phyloP scores from a whole-genome alignment of 495 filamentous ascomycete species.

The Lichenothelia convexa region DNA sequence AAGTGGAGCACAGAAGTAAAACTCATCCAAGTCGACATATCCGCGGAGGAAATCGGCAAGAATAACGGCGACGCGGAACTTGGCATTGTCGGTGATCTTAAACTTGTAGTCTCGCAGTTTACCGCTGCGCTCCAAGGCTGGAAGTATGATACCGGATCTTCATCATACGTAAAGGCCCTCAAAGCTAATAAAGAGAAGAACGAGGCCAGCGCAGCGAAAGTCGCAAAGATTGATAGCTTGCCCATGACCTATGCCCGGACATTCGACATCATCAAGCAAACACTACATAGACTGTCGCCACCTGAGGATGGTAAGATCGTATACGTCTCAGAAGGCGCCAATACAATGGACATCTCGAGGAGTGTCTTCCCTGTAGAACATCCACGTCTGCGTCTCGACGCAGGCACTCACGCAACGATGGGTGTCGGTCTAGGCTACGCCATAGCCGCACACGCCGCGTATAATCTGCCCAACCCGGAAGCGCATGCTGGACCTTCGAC shows the following conservation, averaged over 20 bases:
- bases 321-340: constrained; percentile 48
- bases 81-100: constrained; percentile 35
- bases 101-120: constrained; percentile 33
- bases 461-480: constrained; percentile 25
- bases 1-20: constrained; percentile 36
- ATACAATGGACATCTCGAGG: constrained; percentile 52
- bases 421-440: constrained; percentile 49
- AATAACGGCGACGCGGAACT: constrained; percentile 29
- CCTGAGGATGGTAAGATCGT: constrained; percentile 33
- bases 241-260: constrained; percentile 37
- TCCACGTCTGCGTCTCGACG: constrained; percentile 42
- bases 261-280: constrained; percentile 35
- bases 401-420: constrained; percentile 50
- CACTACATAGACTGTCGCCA: constrained; percentile 24
- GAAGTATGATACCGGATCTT: constrained; percentile 23
- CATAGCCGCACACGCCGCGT: constrained; percentile 42
- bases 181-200: constrained; percentile 30
- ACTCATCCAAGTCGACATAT: constrained; percentile 44
- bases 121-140: constrained; percentile 23
- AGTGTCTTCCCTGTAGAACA: constrained; percentile 37
- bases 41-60: constrained; percentile 36
- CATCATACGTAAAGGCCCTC: constrained; percentile 19
- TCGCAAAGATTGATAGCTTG: constrained; percentile 16
- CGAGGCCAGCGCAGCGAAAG: constrained; percentile 25
- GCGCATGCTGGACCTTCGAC: constrained; percentile 2